phyloP scores from a whole-genome alignment of 2,329 filamentous ascomycete species.

The Amphichorda felina region DNA sequence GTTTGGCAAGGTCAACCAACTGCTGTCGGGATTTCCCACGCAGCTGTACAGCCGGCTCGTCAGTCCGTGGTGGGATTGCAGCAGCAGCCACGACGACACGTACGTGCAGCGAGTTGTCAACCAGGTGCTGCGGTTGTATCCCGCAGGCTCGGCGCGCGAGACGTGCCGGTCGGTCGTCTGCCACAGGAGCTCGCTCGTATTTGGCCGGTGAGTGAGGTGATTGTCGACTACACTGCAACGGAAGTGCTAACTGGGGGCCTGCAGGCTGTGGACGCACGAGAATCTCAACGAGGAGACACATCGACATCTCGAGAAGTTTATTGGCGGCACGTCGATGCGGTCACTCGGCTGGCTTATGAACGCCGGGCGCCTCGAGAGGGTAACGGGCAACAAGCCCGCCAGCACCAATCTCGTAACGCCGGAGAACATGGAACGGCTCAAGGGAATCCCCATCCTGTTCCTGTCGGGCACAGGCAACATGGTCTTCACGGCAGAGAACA shows the following conservation, averaged over 20 bases:
- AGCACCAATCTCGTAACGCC: conserved; percentile 33
- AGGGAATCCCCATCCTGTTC: conserved; percentile 34
- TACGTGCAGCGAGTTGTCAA: conserved; percentile 39
- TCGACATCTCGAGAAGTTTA: conserved; percentile 46
- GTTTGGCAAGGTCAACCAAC: conserved; percentile 8
- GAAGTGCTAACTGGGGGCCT: too few species aligned
- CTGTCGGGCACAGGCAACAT: conserved; percentile 9
- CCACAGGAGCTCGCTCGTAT: conserved; percentile 47
- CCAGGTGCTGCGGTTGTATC: conserved; percentile 45
- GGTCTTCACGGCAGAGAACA: conserved; percentile 11
- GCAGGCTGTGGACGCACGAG: conserved; percentile 42
- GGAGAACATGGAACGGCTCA: conserved; percentile 36
- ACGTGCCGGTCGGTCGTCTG: conserved; percentile 50
- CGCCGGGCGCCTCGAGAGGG: conserved; percentile 37
- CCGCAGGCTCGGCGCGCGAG: conserved; percentile 34
- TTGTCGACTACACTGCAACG: neutral
- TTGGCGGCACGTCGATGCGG: conserved; percentile 51
- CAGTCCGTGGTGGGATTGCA: conserved; percentile 9
- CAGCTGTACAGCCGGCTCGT: conserved; percentile 6
- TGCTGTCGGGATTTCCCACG: conserved; percentile 6
- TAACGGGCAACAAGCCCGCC: conserved; percentile 37
- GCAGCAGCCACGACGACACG: conserved; percentile 9
- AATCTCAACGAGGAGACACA: conserved; percentile 58
- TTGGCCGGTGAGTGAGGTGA: conserved; percentile 30
- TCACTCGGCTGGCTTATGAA: conserved; percentile 43